A percentile compares a stretch with the other conserved stretches of the same genome.
Evolutionary conservation across 1,284 basidiomycete genomes (phyloP).

Genomic region (Microbotryum saponariae): DNA sequence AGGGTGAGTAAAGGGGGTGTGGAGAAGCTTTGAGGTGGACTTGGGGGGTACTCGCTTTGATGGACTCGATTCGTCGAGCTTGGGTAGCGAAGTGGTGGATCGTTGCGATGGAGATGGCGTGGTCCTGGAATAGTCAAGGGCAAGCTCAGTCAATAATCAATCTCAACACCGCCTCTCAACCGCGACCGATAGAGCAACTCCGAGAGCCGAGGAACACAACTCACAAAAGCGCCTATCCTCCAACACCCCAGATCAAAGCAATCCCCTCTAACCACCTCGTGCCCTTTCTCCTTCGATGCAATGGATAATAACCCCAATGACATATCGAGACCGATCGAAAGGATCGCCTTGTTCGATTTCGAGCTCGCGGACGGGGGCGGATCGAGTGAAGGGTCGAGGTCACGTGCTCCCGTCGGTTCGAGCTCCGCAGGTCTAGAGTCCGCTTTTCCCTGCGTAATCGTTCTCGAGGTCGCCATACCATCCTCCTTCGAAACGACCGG

Average conservation of each 20-base stretch:
- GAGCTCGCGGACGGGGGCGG: too few species aligned
- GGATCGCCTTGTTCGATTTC: constrained; percentile 49
- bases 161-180: too few species aligned
- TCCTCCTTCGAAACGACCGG: too few species aligned
- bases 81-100: constrained; percentile 84
- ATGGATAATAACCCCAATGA: constrained; percentile 59
- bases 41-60: constrained; percentile 51
- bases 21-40: background rate
- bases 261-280: constrained; percentile 70
- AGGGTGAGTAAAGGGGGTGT: background rate
- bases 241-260: constrained; percentile 57
- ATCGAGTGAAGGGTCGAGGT: too few species aligned
- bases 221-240: constrained; percentile 67
- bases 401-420: too few species aligned
- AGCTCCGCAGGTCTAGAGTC: too few species aligned
- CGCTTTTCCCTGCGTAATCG: too few species aligned
- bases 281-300: constrained; percentile 53
- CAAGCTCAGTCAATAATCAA: too few species aligned
- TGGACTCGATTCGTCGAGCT: constrained; percentile 59
- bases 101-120: constrained; percentile 88
- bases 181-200: background rate
- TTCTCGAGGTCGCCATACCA: too few species aligned
- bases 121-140: constrained; percentile 55
- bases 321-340: constrained; percentile 70
- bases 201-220: constrained; percentile 40